These are phyloP conservation scores for Pelargonium nanum DNA, from an alignment of 345 rosid species.

Conservation along the genomic window DNA sequence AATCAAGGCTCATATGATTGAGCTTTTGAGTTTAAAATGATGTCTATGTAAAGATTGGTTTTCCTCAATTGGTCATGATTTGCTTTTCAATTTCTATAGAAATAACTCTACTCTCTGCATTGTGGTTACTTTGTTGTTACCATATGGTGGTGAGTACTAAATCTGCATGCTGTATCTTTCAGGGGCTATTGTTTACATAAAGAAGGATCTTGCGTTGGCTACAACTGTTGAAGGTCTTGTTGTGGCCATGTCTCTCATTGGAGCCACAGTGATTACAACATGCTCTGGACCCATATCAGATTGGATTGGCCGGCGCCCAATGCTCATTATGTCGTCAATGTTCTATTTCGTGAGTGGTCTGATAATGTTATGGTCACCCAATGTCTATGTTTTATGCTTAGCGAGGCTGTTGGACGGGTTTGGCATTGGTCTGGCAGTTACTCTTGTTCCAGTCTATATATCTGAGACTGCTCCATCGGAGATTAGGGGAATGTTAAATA, in stretches of 20 bases:
- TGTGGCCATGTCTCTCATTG: slow-evolving; percentile 90
- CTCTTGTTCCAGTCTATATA: slow-evolving; percentile 80
- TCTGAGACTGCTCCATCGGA: slow-evolving; percentile 97
- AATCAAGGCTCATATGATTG: background rate
- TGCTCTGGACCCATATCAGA: slow-evolving; percentile 92
- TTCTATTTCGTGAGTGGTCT: slow-evolving; percentile 78
- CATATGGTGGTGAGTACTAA: background rate
- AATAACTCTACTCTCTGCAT: background rate
- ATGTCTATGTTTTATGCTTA: slow-evolving; percentile 65
- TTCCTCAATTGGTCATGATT: background rate
- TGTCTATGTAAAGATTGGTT: slow-evolving; percentile 1
- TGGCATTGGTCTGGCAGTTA: slow-evolving; percentile 86
- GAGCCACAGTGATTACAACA: slow-evolving; percentile 84
- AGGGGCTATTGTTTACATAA: slow-evolving; percentile 86
- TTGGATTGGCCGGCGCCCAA: slow-evolving; percentile 91
- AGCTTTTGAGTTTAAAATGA: slow-evolving; percentile 4
- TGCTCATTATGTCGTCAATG: slow-evolving; percentile 69
- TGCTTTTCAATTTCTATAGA: no score
- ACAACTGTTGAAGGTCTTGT: slow-evolving; percentile 79
- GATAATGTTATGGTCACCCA: slow-evolving; percentile 91
- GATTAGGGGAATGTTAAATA: slow-evolving; percentile 77
- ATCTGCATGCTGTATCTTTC: slow-evolving; percentile 8
- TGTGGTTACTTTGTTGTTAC: background rate
- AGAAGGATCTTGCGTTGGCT: slow-evolving; percentile 49
- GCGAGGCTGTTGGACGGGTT: slow-evolving; percentile 88